These are phyloP conservation scores for Ogataea angusta DNA, from an alignment of 805 yeast species.

Conservation along the genomic window DNA sequence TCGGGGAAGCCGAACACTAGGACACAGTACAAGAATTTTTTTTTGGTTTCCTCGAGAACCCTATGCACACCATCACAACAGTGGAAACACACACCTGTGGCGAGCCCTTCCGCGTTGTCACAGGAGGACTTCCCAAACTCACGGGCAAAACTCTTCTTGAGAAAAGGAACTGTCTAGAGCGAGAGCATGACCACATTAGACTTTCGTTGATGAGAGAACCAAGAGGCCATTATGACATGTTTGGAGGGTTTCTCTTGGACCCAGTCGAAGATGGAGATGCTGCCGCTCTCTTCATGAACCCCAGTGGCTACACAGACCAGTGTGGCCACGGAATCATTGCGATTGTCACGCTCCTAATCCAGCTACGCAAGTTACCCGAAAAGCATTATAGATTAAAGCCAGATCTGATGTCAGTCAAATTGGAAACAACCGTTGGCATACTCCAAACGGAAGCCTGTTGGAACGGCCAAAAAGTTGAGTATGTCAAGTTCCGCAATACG, in stretches of 20 bases:
- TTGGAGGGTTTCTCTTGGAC: constrained; percentile 25
- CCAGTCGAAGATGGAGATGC: constrained; percentile 23
- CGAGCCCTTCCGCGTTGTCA: constrained; percentile 25
- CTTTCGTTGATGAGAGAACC: constrained; percentile 28
- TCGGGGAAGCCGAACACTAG: background rate
- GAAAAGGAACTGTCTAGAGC: constrained; percentile 17
- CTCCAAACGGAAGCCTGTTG: constrained; percentile 23
- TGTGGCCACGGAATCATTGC: constrained; percentile 32
- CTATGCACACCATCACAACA: constrained; percentile 17
- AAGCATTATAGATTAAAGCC: constrained; percentile 20
- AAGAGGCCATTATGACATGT: constrained; percentile 31
- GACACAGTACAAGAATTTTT: too few species aligned
- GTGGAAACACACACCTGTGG: constrained; percentile 29
- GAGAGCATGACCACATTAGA: constrained; percentile 24
- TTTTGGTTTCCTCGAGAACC: background rate
- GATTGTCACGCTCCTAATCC: constrained; percentile 21
- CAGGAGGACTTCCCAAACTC: constrained; percentile 21
- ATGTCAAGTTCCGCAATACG: constrained; percentile 24
- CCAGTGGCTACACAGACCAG: constrained; percentile 29
- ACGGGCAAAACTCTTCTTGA: constrained; percentile 25
- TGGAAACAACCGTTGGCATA: constrained; percentile 29
- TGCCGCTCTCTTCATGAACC: constrained; percentile 26
- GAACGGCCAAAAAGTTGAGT: constrained; percentile 25
- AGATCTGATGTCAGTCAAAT: constrained; percentile 17
- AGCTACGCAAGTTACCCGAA: constrained; percentile 19